Conservation (phyloP, 2,329 filamentous ascomycete species). For the Fusarium circinatum region DNA sequence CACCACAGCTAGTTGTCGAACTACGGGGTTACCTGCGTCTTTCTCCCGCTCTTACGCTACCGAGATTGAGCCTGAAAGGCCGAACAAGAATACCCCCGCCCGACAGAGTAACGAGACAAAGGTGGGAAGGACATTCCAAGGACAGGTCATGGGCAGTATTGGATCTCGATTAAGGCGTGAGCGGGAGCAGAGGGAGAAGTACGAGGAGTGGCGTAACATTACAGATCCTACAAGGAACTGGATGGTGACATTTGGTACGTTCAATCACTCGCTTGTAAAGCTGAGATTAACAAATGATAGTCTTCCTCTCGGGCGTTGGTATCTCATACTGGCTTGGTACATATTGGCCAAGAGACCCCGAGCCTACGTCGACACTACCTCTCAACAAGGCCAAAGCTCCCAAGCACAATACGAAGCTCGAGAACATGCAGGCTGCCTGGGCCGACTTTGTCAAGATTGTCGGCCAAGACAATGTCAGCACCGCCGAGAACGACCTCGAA, state of each 20-base stretch:
- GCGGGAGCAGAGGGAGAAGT: constrained; percentile 63
- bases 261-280: background rate
- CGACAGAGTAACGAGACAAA: constrained; percentile 51
- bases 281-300: constrained; percentile 47
- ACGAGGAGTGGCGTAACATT: constrained; percentile 54
- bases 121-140: constrained; percentile 60
- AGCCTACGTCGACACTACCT: constrained; percentile 68
- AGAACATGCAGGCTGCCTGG: constrained; percentile 76
- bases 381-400: constrained; percentile 62
- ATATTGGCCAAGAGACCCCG: constrained; percentile 60
- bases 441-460: constrained; percentile 73
- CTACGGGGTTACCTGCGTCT: constrained; percentile 20
- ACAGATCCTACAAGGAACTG: constrained; percentile 58
- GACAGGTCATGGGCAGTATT: constrained; percentile 70
- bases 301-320: constrained; percentile 62
- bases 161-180: constrained; percentile 65
- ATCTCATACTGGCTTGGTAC: constrained; percentile 70
- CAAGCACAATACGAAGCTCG: constrained; percentile 66
- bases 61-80: constrained; percentile 50
- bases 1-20: constrained; percentile 27
- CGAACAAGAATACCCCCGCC: constrained; percentile 44
- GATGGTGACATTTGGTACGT: constrained; percentile 65
- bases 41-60: constrained; percentile 48
- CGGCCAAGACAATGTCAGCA: constrained; percentile 73
- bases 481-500: constrained; percentile 63